Conservation (phyloP, 116 monocot species). For the Phalaenopsis hybrid region DNA sequence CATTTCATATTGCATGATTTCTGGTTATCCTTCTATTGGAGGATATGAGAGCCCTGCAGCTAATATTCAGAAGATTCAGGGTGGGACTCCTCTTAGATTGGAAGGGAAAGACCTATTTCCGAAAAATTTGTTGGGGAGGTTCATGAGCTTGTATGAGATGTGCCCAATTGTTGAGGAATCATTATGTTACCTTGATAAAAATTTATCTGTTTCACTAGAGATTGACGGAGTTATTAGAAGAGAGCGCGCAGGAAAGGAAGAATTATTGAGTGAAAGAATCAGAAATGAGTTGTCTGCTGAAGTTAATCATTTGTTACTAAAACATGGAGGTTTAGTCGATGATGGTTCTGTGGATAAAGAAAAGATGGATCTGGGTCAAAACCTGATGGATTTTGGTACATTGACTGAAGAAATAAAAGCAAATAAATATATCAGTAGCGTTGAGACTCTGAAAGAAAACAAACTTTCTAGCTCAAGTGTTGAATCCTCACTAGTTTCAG, state of each 20-base stretch:
- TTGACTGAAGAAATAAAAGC: not conserved
- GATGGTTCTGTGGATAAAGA: not conserved
- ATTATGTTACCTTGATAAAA: conserved; percentile 2
- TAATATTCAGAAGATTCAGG: conserved; percentile 5
- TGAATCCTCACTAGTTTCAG: not conserved
- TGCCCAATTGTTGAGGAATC: conserved; percentile 15
- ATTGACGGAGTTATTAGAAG: not conserved
- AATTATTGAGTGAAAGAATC: not conserved
- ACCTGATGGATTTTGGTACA: not conserved
- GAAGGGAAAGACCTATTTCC: not conserved
- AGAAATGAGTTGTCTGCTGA: not conserved
- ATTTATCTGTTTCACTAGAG: conserved; percentile 7
- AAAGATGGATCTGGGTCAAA: not conserved
- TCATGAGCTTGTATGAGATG: conserved; percentile 24
- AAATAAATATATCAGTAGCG: not conserved
- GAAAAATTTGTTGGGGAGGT: conserved; percentile 3
- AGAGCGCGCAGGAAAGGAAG: not conserved
- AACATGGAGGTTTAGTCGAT: not conserved
- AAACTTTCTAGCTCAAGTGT: not conserved
- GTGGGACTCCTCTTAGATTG: too few relatives aligned
- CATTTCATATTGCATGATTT: conserved; percentile 12
- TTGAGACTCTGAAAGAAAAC: not conserved
- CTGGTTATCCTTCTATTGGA: conserved; percentile 8
- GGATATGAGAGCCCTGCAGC: conserved; percentile 2
- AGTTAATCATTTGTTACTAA: not conserved